Evolutionary conservation across 306 rosid species (phyloP), one percentile per base, ranked within the genome.

Genomic region (Arachis hypogaea): DNA sequence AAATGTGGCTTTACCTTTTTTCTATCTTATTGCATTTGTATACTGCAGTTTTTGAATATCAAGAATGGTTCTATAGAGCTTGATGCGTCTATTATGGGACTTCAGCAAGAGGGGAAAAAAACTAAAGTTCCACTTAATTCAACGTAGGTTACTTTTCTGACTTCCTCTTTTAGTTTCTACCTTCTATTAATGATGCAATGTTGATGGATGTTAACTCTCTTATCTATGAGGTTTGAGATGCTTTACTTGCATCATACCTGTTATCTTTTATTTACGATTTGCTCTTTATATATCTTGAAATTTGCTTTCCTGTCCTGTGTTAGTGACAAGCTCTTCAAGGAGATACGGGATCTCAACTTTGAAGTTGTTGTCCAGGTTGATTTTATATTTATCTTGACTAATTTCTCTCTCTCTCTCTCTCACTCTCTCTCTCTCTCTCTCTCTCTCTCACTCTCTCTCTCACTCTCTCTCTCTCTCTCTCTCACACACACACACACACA

Each of bases 281-380:
- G 59, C 44, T 74, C 14, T 33, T 33, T 60, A 14, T 66, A 56
- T 63, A 67, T 66, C 73, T 67, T 67, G 49, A 45, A 66, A 51
- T 72, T 74, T 73, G 46, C 77, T 70, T 68, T 65, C 44, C 7
- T 87, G 65, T 69, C 61, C 36, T 66, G 59, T 79, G 81, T 66
- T 77, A 94, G 97, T 73, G 98, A 94, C 93, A 92, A 94, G 97
- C 99, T 94, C 55, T 92, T 84, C 82, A 94, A 92, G 88, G 99
- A 94, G 93, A 89, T 87, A 77, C 86, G 96, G 76, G 99, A 94
- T 90, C 96, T 90, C 84, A 94, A 94, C 89, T 94, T 94, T 7
- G 99, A 94, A 94, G 97, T 94, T 80, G 99, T 94, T 69, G 90
- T 81, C 87, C 99, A 92, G 97, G 99, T 94, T 88, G 88, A 88